Evolutionary conservation across 208 protist species (phyloP).

Genomic region (Acanthamoeba castellanii): DNA sequence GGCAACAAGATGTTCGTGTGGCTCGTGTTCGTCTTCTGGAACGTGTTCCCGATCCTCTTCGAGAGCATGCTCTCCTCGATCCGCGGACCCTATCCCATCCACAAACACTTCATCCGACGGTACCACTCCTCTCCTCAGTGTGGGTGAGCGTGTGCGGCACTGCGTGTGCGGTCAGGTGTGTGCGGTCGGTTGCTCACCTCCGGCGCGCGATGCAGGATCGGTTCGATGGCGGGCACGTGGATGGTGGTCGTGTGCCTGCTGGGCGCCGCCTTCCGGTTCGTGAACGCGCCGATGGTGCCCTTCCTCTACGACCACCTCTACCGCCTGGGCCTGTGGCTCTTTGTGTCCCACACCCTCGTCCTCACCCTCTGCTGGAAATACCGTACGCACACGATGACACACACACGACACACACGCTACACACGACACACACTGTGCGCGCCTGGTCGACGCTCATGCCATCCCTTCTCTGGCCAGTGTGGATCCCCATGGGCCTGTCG

Average conservation of each 20-base stretch:
- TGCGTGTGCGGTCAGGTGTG: background rate
- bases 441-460: background rate
- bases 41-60: conserved; percentile 63
- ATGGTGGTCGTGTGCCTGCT: conserved; percentile 11
- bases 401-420: no score
- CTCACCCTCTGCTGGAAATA: conserved; percentile 59
- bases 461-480: background rate
- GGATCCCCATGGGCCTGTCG: conserved; percentile 42
- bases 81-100: conserved; percentile 63
- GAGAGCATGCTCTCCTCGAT: conserved; percentile 56
- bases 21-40: conserved; percentile 61
- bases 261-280: background rate
- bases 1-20: conserved; percentile 3
- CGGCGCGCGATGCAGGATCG: background rate
- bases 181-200: background rate
- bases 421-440: background rate
- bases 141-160: no score
- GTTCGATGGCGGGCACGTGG: conserved; percentile 63
- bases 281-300: conserved; percentile 60
- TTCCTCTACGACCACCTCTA: conserved; percentile 67
- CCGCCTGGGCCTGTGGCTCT: conserved; percentile 25
- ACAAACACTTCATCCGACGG: conserved; percentile 40
- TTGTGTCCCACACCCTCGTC: conserved; percentile 38
- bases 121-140: background rate
- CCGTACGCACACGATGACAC: background rate